Base-by-base conservation (phyloP, 208 protist genomes). In the Herpetomonas muscarum region DNA sequence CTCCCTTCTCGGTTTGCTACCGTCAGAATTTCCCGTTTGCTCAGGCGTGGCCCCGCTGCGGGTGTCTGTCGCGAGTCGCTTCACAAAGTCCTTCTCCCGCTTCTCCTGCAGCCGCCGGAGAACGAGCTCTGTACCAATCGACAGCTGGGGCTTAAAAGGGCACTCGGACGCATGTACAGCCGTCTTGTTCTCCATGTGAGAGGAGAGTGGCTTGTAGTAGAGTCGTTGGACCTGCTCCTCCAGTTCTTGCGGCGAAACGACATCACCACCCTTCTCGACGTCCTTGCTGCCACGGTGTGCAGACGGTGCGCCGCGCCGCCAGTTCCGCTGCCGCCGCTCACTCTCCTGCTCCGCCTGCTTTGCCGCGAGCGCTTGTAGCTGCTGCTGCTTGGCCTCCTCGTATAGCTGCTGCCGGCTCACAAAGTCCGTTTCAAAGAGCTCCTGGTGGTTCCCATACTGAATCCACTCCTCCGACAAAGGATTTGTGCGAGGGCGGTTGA, bases 401-500 rank as follows among this genome's bases (percentile, higher is more conserved):
- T 94, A 91, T 0, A 89, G 34, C 31, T 73, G 65, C 60, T 94
- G 87, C 1, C 87, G 76, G 3, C 32, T 56, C 5, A 94, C 70
- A 67, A 94, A 94, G 67, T 76, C 61, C 19, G 74, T 37, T 29
- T 80, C 24, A 50, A 91, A 91, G 30, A 94, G 74, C n/a, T 50
- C 45, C n/a, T 68, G 60, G 65, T 91, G 87, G n/a, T 74, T 64
- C 10, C 82, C 69, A n/a, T 74, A 74, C 9, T 74, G 65, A 48
- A 93, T 93, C 81, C 81, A 91, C 37, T 65, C 55, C 19, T 81
- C 64, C 0, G 75, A 88, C 1, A 74, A 54, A 0, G 83, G 81
- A 39, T 88, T 93, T 0, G 74, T 89, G 22, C 47, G 19, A 0
- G 82, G 87, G 21, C 69, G 61, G 69, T 76, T 47, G 37, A 50